Evolutionary conservation across 805 yeast species (phyloP), one percentile per base, ranked within the genome.

Genomic region (Candida alai): DNA sequence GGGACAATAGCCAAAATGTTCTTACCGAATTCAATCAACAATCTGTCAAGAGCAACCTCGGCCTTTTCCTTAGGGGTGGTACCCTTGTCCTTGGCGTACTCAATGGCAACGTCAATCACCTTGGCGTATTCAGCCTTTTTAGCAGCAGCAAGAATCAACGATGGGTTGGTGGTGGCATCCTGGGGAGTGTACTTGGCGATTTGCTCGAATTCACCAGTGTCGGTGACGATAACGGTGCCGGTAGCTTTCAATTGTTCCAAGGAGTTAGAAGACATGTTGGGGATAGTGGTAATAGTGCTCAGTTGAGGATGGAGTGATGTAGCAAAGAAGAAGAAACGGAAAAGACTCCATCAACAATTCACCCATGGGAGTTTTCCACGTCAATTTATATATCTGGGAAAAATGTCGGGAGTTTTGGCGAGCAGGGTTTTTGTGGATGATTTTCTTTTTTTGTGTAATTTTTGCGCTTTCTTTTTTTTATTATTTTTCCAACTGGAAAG

Each of bases 101-200:
- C 84, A 48, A 93, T 84, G 40, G 98, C 97, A 52, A 75, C 74
- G 62, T 93, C 97, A 47, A 93, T 84, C 62, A 93, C 74, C 58
- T 79, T 74, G 40, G 95, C 83, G 70, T 93, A 93, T 59, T 83
- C 88, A 27, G 88, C 66, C 72, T 88, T 85, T 69, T 83, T 85
- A 39, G 97, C 60, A 40, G 98, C 98, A 47, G 97, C 97, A 53
- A 93, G 73, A 56, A 93, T 90, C 71, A 93, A 75, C 28, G 97
- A 88, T 49, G 98, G 98, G 75, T 93, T 93, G 62, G 98, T 93
- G 52, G 98, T 93, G 49, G 98, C 96, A 68, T 93, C 98, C 74
- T 93, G 97, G 49, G 98, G 98, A 53, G 93, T 86, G 74, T 84
- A 93, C 69, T 89, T 87, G 60, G 96, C 96, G 62, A 93, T 93